Evolutionary conservation across 495 filamentous ascomycete species (phyloP), one percentile per base, ranked within the genome.

Genomic region (Recurvomyces mirabilis): DNA sequence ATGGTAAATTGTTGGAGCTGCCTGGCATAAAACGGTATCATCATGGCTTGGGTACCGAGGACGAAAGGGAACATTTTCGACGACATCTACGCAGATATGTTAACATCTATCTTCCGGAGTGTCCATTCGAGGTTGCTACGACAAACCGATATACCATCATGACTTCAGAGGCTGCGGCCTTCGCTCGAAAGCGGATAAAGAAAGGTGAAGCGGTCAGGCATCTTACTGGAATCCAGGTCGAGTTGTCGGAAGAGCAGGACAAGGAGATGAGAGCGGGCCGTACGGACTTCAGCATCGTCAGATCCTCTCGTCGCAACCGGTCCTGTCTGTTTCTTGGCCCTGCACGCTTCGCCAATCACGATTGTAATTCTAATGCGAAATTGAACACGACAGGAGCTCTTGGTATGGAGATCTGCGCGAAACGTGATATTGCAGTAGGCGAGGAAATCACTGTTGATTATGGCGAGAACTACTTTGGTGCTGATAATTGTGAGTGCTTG

Each of bases 361-460:
- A 99, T 62, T 99, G 91, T 60, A 75, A 83, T 51, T 85, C 93
- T 20, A 99, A 96, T 68, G 87, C 87, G 3, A 71, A 78, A 55
- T 68, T 99, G 45, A 77, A 81, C 49, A 94, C 86, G 14, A 77
- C 73, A 22, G 84, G 86, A 21, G 75, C 77, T 26, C 80, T 87
- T 51, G 86, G 87, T 24, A 94, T 99, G 68, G 79, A 87, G 55
- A 81, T 99, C 29, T 68, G 87, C 34, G 79, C 91, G 5, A 70
- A 73, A 17, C 77, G 78, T 43, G 70, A 93, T 48, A 94, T 99
- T 22, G 72, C 81, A 19, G 67, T 82, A 2, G 93, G 87, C 3
- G 88, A 95, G 45, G 91, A 96, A 61, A 93, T 99, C 49, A 96
- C 93, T 0, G 88, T 96, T 1, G 84, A 75, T 3, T 99, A 99